phyloP scores from a whole-genome alignment of 2,329 filamentous ascomycete genomes.

The Harringtonia lauricola region DNA sequence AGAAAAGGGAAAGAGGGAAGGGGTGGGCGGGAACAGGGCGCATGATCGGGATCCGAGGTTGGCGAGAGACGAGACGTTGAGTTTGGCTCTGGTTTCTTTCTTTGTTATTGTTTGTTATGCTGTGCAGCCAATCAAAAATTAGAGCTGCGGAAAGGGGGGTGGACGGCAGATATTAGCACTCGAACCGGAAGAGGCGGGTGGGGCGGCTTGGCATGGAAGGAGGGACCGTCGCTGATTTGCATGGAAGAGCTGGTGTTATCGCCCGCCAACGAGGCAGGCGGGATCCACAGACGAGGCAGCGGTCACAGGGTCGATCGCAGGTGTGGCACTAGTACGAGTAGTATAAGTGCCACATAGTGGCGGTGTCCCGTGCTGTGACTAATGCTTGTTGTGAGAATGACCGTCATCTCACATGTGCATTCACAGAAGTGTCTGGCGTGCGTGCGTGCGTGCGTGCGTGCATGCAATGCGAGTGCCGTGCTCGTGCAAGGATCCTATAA shows the following conservation, averaged over 20 bases:
- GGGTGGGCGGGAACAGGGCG: constrained; percentile 10
- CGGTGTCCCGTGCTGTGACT: background rate
- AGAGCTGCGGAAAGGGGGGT: constrained; percentile 5
- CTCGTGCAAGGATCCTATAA: too few species aligned
- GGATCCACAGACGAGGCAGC: background rate
- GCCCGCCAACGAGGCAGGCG: too few species aligned
- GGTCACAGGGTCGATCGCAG: background rate
- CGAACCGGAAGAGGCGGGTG: background rate
- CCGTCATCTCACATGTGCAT: too few species aligned
- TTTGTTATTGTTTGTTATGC: constrained; percentile 3
- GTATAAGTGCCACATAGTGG: background rate
- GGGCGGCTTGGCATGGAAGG: background rate
- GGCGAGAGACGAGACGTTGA: constrained; percentile 7
- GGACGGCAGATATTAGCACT: background rate
- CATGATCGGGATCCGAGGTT: constrained; percentile 7
- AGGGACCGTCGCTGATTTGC: background rate
- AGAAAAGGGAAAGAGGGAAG: constrained; percentile 13
- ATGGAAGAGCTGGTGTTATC: too few species aligned
- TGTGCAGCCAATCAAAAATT: constrained; percentile 30
- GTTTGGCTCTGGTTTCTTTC: background rate
- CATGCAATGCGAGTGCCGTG: too few species aligned
- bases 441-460: too few species aligned
- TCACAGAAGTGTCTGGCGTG: background rate
- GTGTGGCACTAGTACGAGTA: background rate
- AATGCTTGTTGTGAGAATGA: too few species aligned